Base-by-base conservation (phyloP, 1,284 basidiomycete species). In the Kalmanozyma brasiliensis region DNA sequence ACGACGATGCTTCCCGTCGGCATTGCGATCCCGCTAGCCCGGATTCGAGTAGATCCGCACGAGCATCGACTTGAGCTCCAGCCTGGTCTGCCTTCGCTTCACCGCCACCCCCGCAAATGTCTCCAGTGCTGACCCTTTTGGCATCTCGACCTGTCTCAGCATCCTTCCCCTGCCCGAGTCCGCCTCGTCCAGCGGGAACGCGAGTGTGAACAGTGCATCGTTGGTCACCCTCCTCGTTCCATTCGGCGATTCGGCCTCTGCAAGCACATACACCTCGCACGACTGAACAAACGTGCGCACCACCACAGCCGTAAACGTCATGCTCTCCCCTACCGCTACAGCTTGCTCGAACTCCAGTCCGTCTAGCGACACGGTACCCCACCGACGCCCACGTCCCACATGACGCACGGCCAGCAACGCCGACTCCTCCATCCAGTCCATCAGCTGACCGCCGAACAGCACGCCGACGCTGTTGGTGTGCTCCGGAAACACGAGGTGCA, bases 381-480 rank as follows among this genome's bases (percentile, higher is more conserved):
- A 78, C 1, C 57, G 41, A 16, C 61, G 34, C 3, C 52, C 67
- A 0, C 56, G 38, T 2, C 59, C 61, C 0, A 77, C 52, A 24
- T 68, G 57, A 0, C 74, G 52, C 11, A 64, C 67, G 0, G 72
- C 52, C 8, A 76, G 60, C 30, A 78, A 24, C 6, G 74, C 76
- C 1, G 65, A 63, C 34, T 72, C 68, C 42, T 78, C 76, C 64
- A 76, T 74, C 76, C 76, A 78, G 37, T 65, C 72, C 68, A 76
- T 76, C 43, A 76, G 55, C 48, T 78, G 74, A 0, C 76, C 76
- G 29, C 76, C 76, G 22, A 78, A 78, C 2, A 78, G 53, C 11
- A 76, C 68, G 1, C 56, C 52, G 11, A 66, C 59, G 1, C 63
- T 69, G 30, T 78, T 78, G 32, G 72, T 65, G 49, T 78, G 76